Evolutionary conservation across 2,329 filamentous ascomycete species (phyloP), one percentile per base, ranked within the genome.

Genomic region (Talaromyces amestolkiae): DNA sequence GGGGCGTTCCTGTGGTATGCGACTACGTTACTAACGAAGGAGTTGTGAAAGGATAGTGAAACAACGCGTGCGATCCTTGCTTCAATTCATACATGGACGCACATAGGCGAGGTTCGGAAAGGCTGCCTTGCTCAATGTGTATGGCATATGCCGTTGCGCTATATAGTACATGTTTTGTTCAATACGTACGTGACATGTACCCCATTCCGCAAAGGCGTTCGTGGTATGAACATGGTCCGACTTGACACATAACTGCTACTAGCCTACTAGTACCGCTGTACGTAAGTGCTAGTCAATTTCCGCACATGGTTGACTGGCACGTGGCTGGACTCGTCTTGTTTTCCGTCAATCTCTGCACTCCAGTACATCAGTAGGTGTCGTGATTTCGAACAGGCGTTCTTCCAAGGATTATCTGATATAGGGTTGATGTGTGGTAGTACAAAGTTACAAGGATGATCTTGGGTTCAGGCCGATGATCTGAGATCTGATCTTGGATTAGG

Each of bases 261-360:
- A 58, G 53, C 24, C n/a, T 45, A 45, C n/a, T 24, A 37, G 9
- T 37, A 10, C 8, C 13, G 8, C 35, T 31, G 27, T 31, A 31
- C 27, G 27, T 31, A 31, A 31, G 6, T 31, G 27, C 6, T 58
- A 58, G 22, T 24, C 39, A 41, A 27, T n/a, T 45, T 15, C 19
- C 43, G 33, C 61, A 58, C 61, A 63, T 63, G 61, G 51, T 58
- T 63, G 39, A 63, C 27, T 45, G 39, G 31, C 61, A 63, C 61
- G 61, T 63, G 61, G 53, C 33, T 39, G 33, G 53, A 24, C n/a
- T 56, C n/a, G n/a, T 37, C 51, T 19, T 54, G n/a, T 35, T 51
- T 35, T 8, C 17, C 7, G 31, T 24, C 41, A 19, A 19, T 19
- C 9, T 45, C 8, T 19, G 17, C 8, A 3, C 17, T 24, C 8